A percentile compares a stretch with the other conserved stretches of the same genome.
Evolutionary conservation across 2,329 filamentous ascomycete genomes (phyloP).

Genomic region (Colletotrichum liaoningense): DNA sequence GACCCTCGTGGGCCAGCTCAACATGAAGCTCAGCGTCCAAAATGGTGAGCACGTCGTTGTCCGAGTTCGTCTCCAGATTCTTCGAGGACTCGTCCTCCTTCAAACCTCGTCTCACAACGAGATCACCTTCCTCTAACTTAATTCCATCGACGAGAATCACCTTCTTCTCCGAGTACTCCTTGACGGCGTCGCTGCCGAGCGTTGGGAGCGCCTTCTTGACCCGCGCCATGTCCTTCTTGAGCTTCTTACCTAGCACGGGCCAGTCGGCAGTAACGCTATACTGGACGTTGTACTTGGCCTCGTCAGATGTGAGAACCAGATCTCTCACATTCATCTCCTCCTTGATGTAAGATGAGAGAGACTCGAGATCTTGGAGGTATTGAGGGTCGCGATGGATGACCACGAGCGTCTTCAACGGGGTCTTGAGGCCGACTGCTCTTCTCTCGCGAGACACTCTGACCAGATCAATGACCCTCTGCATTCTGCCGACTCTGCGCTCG

Average conservation of each 20-base stretch:
- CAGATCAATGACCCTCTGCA: conserved; percentile 97
- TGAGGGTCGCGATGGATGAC: conserved; percentile 87
- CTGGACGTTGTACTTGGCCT: conserved; percentile 90
- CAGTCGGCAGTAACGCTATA: conserved; percentile 93
- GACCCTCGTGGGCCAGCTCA: conserved; percentile 87
- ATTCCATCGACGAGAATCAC: conserved; percentile 89
- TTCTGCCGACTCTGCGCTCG: conserved; percentile 86
- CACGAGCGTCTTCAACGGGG: conserved; percentile 87
- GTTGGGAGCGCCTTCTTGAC: conserved; percentile 90
- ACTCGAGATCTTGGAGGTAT: conserved; percentile 88
- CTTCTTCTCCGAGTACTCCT: conserved; percentile 78
- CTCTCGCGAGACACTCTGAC: conserved; percentile 88
- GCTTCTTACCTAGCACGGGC: conserved; percentile 94
- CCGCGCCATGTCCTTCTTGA: conserved; percentile 92
- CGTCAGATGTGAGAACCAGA: conserved; percentile 85
- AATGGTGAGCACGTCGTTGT: conserved; percentile 90
- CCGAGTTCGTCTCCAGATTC: conserved; percentile 86
- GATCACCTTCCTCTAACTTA: conserved; percentile 81
- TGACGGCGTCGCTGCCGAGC: conserved; percentile 83
- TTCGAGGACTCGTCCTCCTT: conserved; percentile 78
- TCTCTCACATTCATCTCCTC: conserved; percentile 94
- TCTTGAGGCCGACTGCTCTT: conserved; percentile 87
- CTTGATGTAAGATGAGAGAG: conserved; percentile 86
- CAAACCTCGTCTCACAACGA: conserved; percentile 84
- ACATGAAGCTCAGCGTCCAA: conserved; percentile 86